Conservation (phyloP, 805 yeast genomes). For the Myxozyma geophila region DNA sequence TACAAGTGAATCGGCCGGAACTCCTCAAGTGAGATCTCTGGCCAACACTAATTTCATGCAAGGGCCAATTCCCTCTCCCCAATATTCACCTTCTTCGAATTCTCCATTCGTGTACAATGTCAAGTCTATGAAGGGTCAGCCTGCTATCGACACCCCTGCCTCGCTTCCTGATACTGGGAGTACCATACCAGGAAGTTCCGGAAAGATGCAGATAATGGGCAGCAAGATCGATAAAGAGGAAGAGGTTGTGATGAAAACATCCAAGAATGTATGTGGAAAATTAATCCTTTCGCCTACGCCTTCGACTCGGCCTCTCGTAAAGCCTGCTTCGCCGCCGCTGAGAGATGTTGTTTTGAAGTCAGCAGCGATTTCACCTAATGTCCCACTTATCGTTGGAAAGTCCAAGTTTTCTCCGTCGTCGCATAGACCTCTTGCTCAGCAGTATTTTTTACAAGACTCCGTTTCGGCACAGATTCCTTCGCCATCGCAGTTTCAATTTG, state of each 20-base stretch:
- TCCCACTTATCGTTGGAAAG: slow-evolving; percentile 5
- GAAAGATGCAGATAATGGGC: background rate
- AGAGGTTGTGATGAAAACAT: slow-evolving; percentile 15
- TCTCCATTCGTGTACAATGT: slow-evolving; percentile 19
- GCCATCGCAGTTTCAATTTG: slow-evolving; percentile 14
- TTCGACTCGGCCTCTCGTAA: background rate
- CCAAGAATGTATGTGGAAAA: slow-evolving; percentile 7
- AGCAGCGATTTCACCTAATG: background rate
- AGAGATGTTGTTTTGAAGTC: background rate
- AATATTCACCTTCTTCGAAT: slow-evolving; percentile 13
- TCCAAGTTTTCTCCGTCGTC: slow-evolving; percentile 5
- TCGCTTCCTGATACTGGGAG: slow-evolving; percentile 9
- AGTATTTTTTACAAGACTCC: background rate
- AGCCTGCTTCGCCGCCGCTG: slow-evolving; percentile 2
- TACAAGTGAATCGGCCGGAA: background rate
- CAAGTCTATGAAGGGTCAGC: slow-evolving; percentile 12
- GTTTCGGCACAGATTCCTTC: background rate
- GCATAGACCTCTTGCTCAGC: background rate
- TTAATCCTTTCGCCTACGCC: slow-evolving; percentile 4
- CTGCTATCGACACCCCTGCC: slow-evolving; percentile 11
- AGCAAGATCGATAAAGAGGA: slow-evolving; percentile 11
- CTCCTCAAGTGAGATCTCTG: slow-evolving; percentile 5
- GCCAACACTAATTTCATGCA: background rate
- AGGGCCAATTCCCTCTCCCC: slow-evolving; percentile 17
- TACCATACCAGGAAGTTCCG: slow-evolving; percentile 2